A percentile compares a stretch with the other conserved stretches of the same genome.
Conservation (phyloP, 106 monocot species). For the Acorus gramineus region DNA sequence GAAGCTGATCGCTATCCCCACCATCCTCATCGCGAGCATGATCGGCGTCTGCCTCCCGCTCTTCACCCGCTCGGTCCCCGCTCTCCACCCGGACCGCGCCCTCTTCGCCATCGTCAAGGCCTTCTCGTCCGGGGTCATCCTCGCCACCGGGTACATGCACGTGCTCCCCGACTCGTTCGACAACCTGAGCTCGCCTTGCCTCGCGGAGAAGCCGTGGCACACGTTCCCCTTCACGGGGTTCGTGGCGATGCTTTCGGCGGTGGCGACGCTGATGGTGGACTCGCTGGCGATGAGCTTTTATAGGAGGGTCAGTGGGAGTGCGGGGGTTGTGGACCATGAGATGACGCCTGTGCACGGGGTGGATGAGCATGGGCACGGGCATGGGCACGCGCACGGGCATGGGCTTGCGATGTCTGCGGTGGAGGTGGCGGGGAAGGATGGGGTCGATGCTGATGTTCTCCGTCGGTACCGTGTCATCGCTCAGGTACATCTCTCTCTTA, state of each 20-base stretch:
- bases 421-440: slow-evolving; percentile 8
- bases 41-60: slow-evolving; percentile 59
- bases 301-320: slow-evolving; percentile 12
- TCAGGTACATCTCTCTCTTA: slow-evolving; percentile 20
- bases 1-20: slow-evolving; percentile 48
- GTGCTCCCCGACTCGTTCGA: slow-evolving; percentile 57
- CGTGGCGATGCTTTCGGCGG: slow-evolving; percentile 55
- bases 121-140: slow-evolving; percentile 72
- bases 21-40: slow-evolving; percentile 50
- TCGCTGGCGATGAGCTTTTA: slow-evolving; percentile 43
- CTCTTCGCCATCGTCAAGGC: slow-evolving; percentile 54
- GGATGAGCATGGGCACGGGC: slow-evolving; percentile 15
- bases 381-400: slow-evolving; percentile 5
- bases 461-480: slow-evolving; percentile 41
- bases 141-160: slow-evolving; percentile 68
- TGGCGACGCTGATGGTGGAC: slow-evolving; percentile 57
- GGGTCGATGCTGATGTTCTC: background rate
- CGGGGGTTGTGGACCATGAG: slow-evolving; percentile 9
- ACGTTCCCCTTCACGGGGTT: slow-evolving; percentile 64
- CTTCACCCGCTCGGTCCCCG: slow-evolving; percentile 36
- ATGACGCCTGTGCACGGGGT: slow-evolving; percentile 2
- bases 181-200: slow-evolving; percentile 45
- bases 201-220: slow-evolving; percentile 39
- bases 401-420: background rate
- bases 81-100: slow-evolving; percentile 42